These are phyloP conservation scores for Aspergillus sp. DNA, from an alignment of 2,329 filamentous ascomycete species.

Conservation along the genomic window DNA sequence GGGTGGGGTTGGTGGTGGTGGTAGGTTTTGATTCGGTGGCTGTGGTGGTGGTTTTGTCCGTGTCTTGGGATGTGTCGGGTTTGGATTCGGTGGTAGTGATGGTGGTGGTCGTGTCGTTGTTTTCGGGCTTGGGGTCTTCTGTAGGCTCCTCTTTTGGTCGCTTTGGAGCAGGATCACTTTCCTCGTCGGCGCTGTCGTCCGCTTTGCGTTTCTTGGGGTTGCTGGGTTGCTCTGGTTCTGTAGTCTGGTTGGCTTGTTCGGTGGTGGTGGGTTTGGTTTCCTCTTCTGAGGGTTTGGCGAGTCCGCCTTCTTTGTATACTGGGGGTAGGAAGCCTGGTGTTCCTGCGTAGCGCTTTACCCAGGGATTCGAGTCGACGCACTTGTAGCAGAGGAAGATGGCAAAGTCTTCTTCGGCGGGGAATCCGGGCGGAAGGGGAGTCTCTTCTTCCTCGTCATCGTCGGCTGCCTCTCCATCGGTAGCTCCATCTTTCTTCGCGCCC, in stretches of 20 bases:
- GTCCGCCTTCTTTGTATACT: slow-evolving; percentile 55
- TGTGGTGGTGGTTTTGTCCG: background rate
- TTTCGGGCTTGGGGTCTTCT: slow-evolving; percentile 9
- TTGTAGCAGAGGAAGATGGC: slow-evolving; percentile 92
- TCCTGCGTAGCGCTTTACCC: slow-evolving; percentile 87
- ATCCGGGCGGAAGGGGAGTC: slow-evolving; percentile 75
- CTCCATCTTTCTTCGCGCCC: slow-evolving; percentile 21
- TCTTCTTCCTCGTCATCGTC: slow-evolving; percentile 53
- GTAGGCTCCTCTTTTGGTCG: slow-evolving; percentile 48
- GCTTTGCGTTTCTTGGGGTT: slow-evolving; percentile 67
- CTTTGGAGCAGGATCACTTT: slow-evolving; percentile 39
- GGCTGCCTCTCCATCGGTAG: slow-evolving; percentile 17
- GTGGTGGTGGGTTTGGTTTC: background rate
- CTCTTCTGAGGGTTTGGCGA: slow-evolving; percentile 13
- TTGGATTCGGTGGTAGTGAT: slow-evolving; percentile 8
- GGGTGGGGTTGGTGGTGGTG: slow-evolving; percentile 4
- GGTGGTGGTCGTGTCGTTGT: background rate
- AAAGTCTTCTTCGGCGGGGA: slow-evolving; percentile 86
- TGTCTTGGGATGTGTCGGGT: background rate
- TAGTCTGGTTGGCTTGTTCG: background rate
- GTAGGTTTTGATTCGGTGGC: background rate
- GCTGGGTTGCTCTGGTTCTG: slow-evolving; percentile 18
- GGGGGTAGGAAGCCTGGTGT: slow-evolving; percentile 76
- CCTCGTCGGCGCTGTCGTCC: slow-evolving; percentile 40
- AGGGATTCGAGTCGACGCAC: slow-evolving; percentile 82